Evolutionary conservation across 1,284 basidiomycete species (phyloP).

Genomic region (Peniophora sp.): DNA sequence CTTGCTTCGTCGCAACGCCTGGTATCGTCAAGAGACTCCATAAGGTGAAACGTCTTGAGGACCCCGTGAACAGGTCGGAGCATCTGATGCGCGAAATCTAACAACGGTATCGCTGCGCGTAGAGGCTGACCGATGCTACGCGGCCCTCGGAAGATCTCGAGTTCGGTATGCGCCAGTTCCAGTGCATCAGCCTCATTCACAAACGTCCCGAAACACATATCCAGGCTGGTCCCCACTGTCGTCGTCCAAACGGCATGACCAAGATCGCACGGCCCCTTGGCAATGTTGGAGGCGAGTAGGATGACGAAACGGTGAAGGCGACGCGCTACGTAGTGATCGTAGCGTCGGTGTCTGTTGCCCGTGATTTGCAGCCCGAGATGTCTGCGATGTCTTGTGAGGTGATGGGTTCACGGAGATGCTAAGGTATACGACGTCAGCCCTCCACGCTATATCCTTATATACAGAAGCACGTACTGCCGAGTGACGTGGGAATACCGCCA

Average conservation of each 20-base stretch:
- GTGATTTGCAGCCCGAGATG: neutral
- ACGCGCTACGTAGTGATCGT: neutral
- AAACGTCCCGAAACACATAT: neutral
- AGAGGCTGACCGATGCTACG: neutral
- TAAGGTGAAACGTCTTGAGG: neutral
- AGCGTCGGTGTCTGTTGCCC: neutral
- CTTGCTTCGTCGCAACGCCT: neutral
- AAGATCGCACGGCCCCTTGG: neutral
- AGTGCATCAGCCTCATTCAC: neutral
- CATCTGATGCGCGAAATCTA: neutral
- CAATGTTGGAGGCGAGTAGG: neutral
- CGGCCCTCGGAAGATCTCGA: neutral
- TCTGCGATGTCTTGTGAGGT: neutral
- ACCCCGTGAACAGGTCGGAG: neutral
- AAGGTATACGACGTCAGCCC: neutral
- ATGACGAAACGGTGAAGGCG: neutral
- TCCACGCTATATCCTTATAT: neutral
- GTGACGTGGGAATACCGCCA: neutral
- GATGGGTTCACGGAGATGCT: neutral
- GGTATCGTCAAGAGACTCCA: neutral
- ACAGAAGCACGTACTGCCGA: neutral
- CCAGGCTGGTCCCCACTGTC: neutral
- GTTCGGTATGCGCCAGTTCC: neutral
- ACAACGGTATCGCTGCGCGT: neutral
- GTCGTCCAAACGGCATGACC: neutral